phyloP scores from a whole-genome alignment of 768 basidiomycete genomes.

The Suillus ampliporus region DNA sequence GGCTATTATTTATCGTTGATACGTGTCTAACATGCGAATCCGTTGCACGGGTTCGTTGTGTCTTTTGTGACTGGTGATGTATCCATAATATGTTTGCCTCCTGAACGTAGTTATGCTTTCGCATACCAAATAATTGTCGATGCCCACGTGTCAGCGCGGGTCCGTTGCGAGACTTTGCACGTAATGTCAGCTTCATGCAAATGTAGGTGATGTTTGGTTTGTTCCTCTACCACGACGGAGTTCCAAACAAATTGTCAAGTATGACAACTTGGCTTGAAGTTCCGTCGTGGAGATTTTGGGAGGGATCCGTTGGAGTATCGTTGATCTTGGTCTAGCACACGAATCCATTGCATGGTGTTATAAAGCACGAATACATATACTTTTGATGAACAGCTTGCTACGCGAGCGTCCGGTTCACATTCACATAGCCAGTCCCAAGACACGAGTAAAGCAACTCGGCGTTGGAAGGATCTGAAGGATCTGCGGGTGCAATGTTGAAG shows the following conservation, averaged over 20 bases:
- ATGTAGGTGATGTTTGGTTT: not conserved
- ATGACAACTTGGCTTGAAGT: not conserved
- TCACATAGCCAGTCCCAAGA: slow-evolving; percentile 91
- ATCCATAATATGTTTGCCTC: no score
- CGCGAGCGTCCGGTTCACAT: slow-evolving; percentile 80
- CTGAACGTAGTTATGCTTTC: no score
- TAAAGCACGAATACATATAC: slow-evolving; percentile 4
- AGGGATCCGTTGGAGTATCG: not conserved
- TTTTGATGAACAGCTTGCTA: slow-evolving; percentile 33
- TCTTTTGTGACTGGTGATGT: no score
- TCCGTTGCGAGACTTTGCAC: no score
- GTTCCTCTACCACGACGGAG: not conserved
- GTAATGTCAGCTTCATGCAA: no score
- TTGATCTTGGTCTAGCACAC: not conserved
- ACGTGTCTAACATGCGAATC: not conserved
- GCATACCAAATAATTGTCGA: no score
- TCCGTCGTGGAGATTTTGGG: not conserved
- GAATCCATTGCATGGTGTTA: slow-evolving; percentile 1
- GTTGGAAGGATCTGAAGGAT: slow-evolving; percentile 54
- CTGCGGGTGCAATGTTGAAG: slow-evolving; percentile 84
- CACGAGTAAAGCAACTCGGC: slow-evolving; percentile 83
- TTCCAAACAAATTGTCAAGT: not conserved
- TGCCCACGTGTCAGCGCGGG: no score
- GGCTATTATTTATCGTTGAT: slow-evolving; percentile 77
- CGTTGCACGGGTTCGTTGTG: not conserved